Percentiles rank a stretch among this genome's conserved stretches.
These are phyloP conservation scores for Scedosporium apiospermum DNA, from an alignment of 2,329 filamentous ascomycete species.

Conservation along the genomic window DNA sequence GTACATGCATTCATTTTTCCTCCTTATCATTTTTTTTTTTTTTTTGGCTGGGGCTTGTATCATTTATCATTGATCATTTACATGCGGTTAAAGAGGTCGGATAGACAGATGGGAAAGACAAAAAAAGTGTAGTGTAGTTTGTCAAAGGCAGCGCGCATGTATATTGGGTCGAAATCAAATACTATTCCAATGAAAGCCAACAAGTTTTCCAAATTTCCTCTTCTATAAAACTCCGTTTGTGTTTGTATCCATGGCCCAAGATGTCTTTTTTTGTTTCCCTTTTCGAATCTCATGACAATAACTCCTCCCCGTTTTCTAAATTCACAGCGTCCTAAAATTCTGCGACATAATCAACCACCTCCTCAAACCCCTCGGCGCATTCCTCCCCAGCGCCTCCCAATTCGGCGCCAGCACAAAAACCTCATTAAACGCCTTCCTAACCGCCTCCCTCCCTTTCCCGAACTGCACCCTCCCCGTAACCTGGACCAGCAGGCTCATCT, in stretches of 20 bases:
- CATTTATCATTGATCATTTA: no score
- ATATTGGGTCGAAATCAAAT: background rate
- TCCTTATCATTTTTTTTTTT: background rate
- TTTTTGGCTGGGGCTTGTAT: no score
- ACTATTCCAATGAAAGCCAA: background rate
- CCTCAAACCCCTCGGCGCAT: constrained; percentile 41
- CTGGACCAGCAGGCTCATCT: constrained; percentile 62
- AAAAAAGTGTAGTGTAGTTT: background rate
- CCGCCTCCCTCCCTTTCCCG: constrained; percentile 51
- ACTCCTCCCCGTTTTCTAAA: constrained; percentile 18
- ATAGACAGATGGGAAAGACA: background rate
- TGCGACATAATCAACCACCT: constrained; percentile 63
- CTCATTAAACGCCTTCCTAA: constrained; percentile 66
- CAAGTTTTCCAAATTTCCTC: background rate
- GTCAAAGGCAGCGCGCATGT: background rate
- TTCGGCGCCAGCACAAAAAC: constrained; percentile 74
- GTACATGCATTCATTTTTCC: background rate
- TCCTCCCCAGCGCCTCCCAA: constrained; percentile 46
- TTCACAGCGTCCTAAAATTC: constrained; percentile 50
- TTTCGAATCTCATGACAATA: background rate
- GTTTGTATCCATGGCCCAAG: background rate
- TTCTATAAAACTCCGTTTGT: background rate
- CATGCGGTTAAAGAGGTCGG: background rate
- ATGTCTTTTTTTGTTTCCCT: background rate
- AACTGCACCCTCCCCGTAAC: constrained; percentile 65